Percentiles rank a stretch among this genome's conserved stretches.
phyloP scores from a whole-genome alignment of 2,329 filamentous ascomycete species.

The Hypoxylon sp. region DNA sequence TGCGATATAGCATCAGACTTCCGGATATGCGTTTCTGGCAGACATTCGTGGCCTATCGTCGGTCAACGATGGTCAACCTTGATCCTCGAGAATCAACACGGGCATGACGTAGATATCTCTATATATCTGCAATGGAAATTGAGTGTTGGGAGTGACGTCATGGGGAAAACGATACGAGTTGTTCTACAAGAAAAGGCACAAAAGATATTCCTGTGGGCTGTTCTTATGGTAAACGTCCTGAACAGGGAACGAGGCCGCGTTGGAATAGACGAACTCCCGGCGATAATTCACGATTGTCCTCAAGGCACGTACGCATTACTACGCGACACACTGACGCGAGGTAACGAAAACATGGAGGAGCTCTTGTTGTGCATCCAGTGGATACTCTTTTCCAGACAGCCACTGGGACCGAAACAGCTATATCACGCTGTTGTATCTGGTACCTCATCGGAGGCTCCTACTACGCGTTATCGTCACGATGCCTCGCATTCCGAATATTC shows the following conservation, averaged over 20 bases:
- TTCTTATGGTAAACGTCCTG: conserved; percentile 55
- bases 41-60: conserved; percentile 60
- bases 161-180: conserved; percentile 37
- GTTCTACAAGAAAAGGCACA: conserved; percentile 54
- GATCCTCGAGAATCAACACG: conserved; percentile 43
- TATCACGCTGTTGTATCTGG: conserved; percentile 59
- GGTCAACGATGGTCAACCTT: conserved; percentile 46
- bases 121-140: conserved; percentile 47
- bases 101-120: conserved; percentile 45
- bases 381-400: conserved; percentile 62
- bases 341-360: conserved; percentile 55
- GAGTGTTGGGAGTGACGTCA: conserved; percentile 27
- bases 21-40: conserved; percentile 40
- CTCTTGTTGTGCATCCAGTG: conserved; percentile 63
- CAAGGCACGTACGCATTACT: conserved; percentile 61
- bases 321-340: conserved; percentile 61
- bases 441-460: conserved; percentile 42
- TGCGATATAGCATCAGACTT: neutral
- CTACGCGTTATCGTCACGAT: conserved; percentile 47
- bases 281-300: conserved; percentile 53
- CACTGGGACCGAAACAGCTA: conserved; percentile 58
- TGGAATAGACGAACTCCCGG: conserved; percentile 40
- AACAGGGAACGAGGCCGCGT: conserved; percentile 52
- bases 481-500: too few relatives aligned
- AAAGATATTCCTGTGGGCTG: conserved; percentile 60